Percentiles rank a stretch among this genome's conserved stretches.
Evolutionary conservation across 2,329 filamentous ascomycete species (phyloP).

Genomic region (Geoglossum cookeanum): DNA sequence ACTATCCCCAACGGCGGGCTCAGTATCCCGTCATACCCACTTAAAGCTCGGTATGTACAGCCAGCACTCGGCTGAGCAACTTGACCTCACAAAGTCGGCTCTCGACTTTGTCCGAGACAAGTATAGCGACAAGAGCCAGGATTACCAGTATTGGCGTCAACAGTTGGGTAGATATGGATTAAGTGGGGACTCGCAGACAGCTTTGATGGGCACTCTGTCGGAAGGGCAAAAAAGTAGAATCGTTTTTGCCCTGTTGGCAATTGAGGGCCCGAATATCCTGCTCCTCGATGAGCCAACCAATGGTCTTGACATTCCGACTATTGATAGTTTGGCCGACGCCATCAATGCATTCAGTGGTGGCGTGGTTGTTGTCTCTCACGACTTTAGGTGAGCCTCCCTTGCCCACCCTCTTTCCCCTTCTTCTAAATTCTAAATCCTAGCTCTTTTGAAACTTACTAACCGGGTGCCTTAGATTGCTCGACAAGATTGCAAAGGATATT

Average conservation of each 20-base stretch:
- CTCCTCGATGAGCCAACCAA: slow-evolving; percentile 97
- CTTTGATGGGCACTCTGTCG: slow-evolving; percentile 92
- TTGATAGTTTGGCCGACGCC: slow-evolving; percentile 90
- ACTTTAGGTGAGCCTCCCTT: slow-evolving; percentile 59
- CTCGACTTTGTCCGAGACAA: slow-evolving; percentile 96
- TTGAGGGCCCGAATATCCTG: slow-evolving; percentile 94
- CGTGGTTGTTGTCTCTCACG: slow-evolving; percentile 96
- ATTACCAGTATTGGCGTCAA: slow-evolving; percentile 99
- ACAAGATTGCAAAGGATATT: slow-evolving; percentile 99
- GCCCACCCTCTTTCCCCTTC: not conserved
- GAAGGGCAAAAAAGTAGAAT: slow-evolving; percentile 97
- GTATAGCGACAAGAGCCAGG: slow-evolving; percentile 73
- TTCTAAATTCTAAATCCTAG: not conserved
- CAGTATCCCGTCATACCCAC: slow-evolving; percentile 84
- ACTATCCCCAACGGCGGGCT: slow-evolving; percentile 64
- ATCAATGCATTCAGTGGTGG: slow-evolving; percentile 93
- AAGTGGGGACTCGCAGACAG: slow-evolving; percentile 81
- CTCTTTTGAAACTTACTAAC: not conserved
- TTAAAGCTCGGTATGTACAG: slow-evolving; percentile 97
- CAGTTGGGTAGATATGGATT: slow-evolving; percentile 91
- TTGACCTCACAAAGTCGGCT: slow-evolving; percentile 92
- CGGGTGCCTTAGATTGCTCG: slow-evolving; percentile 48
- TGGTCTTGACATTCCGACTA: slow-evolving; percentile 96
- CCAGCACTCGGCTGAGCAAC: slow-evolving; percentile 95
- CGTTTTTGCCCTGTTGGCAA: slow-evolving; percentile 88